phyloP scores from a whole-genome alignment of 2,329 filamentous ascomycete genomes.

The Trichothecium roseum region DNA sequence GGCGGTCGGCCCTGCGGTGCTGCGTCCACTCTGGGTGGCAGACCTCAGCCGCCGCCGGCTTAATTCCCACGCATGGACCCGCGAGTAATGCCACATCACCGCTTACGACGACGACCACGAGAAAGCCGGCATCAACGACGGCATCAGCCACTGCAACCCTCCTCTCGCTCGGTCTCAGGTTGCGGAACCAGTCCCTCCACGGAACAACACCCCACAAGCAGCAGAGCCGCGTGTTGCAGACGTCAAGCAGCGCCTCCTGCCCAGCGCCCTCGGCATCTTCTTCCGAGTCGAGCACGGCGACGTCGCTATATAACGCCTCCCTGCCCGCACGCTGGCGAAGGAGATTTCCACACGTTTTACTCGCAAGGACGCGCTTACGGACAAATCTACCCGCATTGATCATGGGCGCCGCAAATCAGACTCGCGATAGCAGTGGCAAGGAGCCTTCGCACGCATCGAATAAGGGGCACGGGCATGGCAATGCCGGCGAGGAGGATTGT shows the following conservation, averaged over 20 bases:
- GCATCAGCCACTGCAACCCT: not conserved
- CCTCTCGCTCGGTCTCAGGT: too few relatives aligned
- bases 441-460: conserved; percentile 5
- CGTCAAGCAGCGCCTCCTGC: not conserved
- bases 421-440: conserved; percentile 16
- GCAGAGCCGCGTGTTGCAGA: not conserved
- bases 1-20: conserved; percentile 7
- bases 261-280: too few relatives aligned
- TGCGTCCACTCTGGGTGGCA: conserved; percentile 24
- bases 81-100: too few relatives aligned
- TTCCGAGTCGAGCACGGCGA: not conserved
- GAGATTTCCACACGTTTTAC: not conserved
- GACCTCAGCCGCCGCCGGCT: conserved; percentile 46
- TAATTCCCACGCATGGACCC: too few relatives aligned
- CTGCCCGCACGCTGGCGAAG: not conserved
- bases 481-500: conserved; percentile 45
- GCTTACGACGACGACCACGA: not conserved
- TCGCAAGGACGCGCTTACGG: conserved; percentile 1
- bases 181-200: too few relatives aligned
- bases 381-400: conserved; percentile 9
- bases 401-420: conserved; percentile 20
- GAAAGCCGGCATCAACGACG: conserved; percentile 4
- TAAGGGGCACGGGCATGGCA: conserved; percentile 28
- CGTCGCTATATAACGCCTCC: not conserved
- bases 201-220: too few relatives aligned